These are phyloP conservation scores for Mortierella sp. DNA, from an alignment of 371 early-diverging fungal species.

Conservation along the genomic window DNA sequence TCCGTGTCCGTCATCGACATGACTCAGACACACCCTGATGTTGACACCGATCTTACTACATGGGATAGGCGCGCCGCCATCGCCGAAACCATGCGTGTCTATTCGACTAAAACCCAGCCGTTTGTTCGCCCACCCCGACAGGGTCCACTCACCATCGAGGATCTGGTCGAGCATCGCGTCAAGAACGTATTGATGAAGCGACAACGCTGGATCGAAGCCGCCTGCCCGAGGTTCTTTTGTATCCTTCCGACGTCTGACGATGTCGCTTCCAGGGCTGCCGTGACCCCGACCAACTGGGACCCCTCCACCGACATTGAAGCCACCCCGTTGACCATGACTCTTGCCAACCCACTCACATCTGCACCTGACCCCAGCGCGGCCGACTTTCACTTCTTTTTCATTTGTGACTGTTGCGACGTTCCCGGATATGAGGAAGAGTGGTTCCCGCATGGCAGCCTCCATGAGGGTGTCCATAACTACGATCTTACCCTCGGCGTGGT, in stretches of 20 bases:
- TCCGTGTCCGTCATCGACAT: neutral
- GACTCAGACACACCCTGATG: neutral
- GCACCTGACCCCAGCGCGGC: neutral
- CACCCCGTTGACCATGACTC: neutral
- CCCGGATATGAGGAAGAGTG: slow-evolving; percentile 12
- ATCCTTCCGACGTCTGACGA: slow-evolving; percentile 19
- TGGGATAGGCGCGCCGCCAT: neutral
- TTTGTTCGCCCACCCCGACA: neutral
- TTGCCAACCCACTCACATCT: slow-evolving; percentile 3
- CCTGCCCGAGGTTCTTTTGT: slow-evolving; percentile 33
- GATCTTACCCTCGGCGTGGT: slow-evolving; percentile 15
- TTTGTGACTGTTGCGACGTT: slow-evolving; percentile 43
- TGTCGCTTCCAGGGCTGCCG: neutral
- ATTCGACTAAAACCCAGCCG: neutral
- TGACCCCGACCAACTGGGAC: neutral
- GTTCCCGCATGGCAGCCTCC: slow-evolving; percentile 22
- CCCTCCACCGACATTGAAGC: slow-evolving; percentile 5
- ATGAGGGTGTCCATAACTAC: slow-evolving; percentile 14
- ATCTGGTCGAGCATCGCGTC: slow-evolving; percentile 31
- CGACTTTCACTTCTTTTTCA: slow-evolving; percentile 25
- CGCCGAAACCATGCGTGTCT: neutral
- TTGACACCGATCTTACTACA: neutral
- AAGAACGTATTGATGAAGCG: slow-evolving; percentile 20
- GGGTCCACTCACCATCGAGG: slow-evolving; percentile 16
- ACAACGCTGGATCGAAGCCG: slow-evolving; percentile 33